Evolutionary conservation across 805 yeast genomes (phyloP), one percentile per base, ranked within the genome.

Genomic region (Zygotorulaspora florentina): DNA sequence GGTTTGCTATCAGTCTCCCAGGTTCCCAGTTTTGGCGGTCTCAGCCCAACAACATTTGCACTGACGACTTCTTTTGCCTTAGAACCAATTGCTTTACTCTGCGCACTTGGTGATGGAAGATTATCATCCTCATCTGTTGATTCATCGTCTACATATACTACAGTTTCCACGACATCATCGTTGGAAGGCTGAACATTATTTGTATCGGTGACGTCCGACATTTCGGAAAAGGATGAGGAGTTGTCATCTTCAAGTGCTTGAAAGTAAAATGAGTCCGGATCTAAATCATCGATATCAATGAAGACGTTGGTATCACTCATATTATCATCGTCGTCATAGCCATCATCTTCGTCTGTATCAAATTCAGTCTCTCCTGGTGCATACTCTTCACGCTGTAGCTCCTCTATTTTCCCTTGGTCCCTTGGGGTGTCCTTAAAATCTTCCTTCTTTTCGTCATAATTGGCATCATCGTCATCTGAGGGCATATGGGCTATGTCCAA

Each of bases 111-210:
- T 2, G 81, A 81, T 3, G 97, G 96, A 36, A 91, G 67, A 13
- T 83, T 75, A n/a, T 79, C 76, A 60, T 91, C 98, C 51, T 88
- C 96, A 64, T 91, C 99, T 0, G 99, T 93, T 12, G 95, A 87
- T 56, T 90, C 96, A 35, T 93, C 96, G 54, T 85, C 83, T 45
- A 77, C 78, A 51, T 62, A 71, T 9, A 55, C 54, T 3, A 66
- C 65, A 10, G 66, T 58, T 35, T 66, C 68, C 16, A 55, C 36
- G 16, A 61, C 65, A 26, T 70, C 74, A 20, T 52, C 51, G 41
- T 52, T 47, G 11, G 38, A 43, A 17, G 43, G 54, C 28, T 47
- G 43, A 8, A 40, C 44, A 15, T 41, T 33, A 20, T 42, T 42
- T 33, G 29, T 33, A 33, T 40, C 47, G n/a, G 40, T 43, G 20